phyloP scores from a whole-genome alignment of 2,329 filamentous ascomycete genomes.

The Pyrenophora seminiperda region DNA sequence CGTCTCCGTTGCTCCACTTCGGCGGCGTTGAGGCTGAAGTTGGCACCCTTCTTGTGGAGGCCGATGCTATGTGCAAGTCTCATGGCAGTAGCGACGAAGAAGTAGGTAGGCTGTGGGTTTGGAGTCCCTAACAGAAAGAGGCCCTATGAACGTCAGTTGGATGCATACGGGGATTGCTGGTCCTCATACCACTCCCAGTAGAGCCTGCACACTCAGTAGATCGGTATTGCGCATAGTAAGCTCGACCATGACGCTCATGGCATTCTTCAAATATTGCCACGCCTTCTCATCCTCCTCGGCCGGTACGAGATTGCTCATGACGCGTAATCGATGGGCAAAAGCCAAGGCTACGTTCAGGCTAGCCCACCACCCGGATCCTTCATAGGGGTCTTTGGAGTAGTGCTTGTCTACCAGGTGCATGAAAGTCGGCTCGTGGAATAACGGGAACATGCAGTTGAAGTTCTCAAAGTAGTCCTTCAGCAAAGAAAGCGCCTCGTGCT shows the following conservation, averaged over 20 bases:
- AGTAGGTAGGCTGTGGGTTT: conserved; percentile 92
- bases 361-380: conserved; percentile 98
- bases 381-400: conserved; percentile 89
- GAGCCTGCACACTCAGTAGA: conserved; percentile 88
- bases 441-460: conserved; percentile 98
- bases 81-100: conserved; percentile 88
- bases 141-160: conserved; percentile 54
- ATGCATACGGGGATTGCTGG: background rate
- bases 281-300: conserved; percentile 92
- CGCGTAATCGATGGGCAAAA: conserved; percentile 88
- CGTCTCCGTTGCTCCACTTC: conserved; percentile 89
- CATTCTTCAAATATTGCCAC: conserved; percentile 96
- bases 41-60: conserved; percentile 88
- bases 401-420: conserved; percentile 96
- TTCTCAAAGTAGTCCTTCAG: conserved; percentile 96
- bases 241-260: conserved; percentile 89
- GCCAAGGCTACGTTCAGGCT: conserved; percentile 92
- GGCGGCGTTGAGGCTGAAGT: conserved; percentile 89
- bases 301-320: conserved; percentile 92
- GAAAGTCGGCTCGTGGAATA: conserved; percentile 95
- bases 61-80: conserved; percentile 92
- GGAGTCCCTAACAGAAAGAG: conserved; percentile 95
- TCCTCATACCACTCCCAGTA: conserved; percentile 76
- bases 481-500: conserved; percentile 84
- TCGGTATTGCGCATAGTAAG: conserved; percentile 96